Conservation (phyloP, 140 eudicot species). For the Erigeron philadelphicus region DNA sequence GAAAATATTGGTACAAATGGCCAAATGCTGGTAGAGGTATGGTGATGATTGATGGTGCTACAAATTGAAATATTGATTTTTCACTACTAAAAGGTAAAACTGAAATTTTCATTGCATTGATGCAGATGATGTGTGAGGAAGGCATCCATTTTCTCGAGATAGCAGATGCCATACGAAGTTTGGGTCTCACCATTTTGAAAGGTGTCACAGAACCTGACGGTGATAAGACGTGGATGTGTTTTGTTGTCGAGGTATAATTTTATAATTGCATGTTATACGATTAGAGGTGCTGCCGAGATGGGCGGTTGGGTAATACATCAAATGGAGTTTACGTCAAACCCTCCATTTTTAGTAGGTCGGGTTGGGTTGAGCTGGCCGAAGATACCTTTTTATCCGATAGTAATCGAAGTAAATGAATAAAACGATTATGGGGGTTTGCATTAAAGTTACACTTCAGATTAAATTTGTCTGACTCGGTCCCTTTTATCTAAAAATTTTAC, state of each 20-base stretch:
- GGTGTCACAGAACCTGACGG: slow-evolving; percentile 71
- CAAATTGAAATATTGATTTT: slow-evolving; percentile 5
- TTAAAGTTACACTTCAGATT: not conserved
- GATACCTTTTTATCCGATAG: not conserved
- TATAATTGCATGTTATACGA: not conserved
- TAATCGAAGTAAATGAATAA: not conserved
- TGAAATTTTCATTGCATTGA: not conserved
- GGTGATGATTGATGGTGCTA: not conserved
- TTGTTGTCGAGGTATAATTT: slow-evolving; percentile 76
- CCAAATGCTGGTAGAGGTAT: slow-evolving; percentile 84
- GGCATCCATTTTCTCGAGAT: slow-evolving; percentile 66
- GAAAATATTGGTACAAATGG: slow-evolving; percentile 73
- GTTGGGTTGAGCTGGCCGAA: not conserved
- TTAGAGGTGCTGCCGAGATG: not conserved
- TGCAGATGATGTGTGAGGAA: slow-evolving; percentile 78
- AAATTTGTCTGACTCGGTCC: not conserved
- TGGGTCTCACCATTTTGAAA: slow-evolving; percentile 79
- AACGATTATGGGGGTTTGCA: not conserved
- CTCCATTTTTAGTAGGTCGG: not conserved
- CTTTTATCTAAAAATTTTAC: too few relatives aligned
- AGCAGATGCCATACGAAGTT: slow-evolving; percentile 68
- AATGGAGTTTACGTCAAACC: not conserved
- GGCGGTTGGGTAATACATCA: not conserved
- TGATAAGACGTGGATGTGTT: slow-evolving; percentile 69
- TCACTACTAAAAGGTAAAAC: not conserved